Base-by-base conservation (phyloP, 495 filamentous ascomycete genomes). In the Tuber calosporum region DNA sequence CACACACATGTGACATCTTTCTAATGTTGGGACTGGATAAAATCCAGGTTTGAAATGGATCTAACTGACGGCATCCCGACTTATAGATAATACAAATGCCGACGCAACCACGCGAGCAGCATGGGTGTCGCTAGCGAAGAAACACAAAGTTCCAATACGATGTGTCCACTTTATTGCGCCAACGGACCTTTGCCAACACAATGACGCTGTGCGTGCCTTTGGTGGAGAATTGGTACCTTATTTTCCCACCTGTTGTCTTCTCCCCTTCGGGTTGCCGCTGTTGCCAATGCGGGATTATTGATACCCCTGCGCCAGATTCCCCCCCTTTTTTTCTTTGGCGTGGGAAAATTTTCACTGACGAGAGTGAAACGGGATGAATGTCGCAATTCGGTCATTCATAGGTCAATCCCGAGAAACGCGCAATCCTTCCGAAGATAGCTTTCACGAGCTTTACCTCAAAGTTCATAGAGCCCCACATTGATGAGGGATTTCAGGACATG, bases 81-180 rank as follows among this genome's bases (percentile, higher is more conserved):
- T 30, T 67, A 53, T 77, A 96, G 94, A 99, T 82, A 98, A 97
- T 82, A 97, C 95, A 38, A 98, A 97, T 80, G 88, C 94, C 42
- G 89, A 96, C 79, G 79, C 83, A 5, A 91, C 93, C 68, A 91
- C 89, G 48, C 85, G 96, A 77, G 84, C 85, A 17, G 84, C 90
- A 72, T 97, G 93, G 93, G 82, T 92, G 37, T 84, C 87, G 13
- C 83, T 97, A 34, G 93, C 93, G 22, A 86, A 84, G 69, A 90
- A 91, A 70, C 83, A 90, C 69, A 83, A 87, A 1, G 85, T 94
- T 3, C 91, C 91, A 0, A 91, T 97, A 73, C 90, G 96, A 39
- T 96, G 94, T 79, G 83, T 97, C 6, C 90, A 92, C 78, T 97
- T 99, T 83, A 91, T 90, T 68, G 88, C 92, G 22, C 83, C 88